Percentiles rank a stretch among this genome's conserved stretches.
Evolutionary conservation across 129 eudicot species (phyloP).

Genomic region (Heracleum sosnowskyi): DNA sequence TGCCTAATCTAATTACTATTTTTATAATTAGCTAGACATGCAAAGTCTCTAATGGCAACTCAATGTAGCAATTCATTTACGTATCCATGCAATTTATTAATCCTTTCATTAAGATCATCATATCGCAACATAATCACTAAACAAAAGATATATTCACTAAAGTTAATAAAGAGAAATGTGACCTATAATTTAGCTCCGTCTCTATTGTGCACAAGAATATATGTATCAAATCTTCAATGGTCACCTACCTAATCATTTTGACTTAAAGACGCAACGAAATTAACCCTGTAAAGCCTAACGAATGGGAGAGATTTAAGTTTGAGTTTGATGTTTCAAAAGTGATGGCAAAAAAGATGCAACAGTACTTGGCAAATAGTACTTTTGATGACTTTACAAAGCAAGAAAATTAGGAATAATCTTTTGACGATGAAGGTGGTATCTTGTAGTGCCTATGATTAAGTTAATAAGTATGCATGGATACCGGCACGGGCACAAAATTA

Average conservation of each 20-base stretch:
- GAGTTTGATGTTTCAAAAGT: constrained; percentile 13
- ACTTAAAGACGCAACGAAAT: background rate
- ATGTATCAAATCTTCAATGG: background rate
- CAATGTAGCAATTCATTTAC: background rate
- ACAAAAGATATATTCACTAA: background rate
- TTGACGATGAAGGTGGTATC: background rate
- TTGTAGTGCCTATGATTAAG: constrained; percentile 4
- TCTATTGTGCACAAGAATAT: background rate
- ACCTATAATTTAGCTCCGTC: background rate
- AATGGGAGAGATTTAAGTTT: background rate
- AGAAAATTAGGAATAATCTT: constrained; percentile 12
- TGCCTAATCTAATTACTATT: constrained; percentile 3
- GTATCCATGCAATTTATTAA: background rate
- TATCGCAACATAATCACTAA: background rate
- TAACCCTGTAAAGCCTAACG: background rate
- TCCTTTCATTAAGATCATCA: background rate
- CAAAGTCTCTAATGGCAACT: background rate
- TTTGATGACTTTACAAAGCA: constrained; percentile 4
- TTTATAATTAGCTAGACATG: background rate
- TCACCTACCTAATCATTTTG: background rate
- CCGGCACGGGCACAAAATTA: constrained; percentile 2
- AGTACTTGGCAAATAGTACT: constrained; percentile 11
- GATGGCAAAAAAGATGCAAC: background rate
- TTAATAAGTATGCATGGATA: background rate
- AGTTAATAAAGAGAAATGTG: background rate